Evolutionary conservation across 495 filamentous ascomycete species (phyloP), one percentile per base, ranked within the genome.

Genomic region (Aspergillus mulundensis): DNA sequence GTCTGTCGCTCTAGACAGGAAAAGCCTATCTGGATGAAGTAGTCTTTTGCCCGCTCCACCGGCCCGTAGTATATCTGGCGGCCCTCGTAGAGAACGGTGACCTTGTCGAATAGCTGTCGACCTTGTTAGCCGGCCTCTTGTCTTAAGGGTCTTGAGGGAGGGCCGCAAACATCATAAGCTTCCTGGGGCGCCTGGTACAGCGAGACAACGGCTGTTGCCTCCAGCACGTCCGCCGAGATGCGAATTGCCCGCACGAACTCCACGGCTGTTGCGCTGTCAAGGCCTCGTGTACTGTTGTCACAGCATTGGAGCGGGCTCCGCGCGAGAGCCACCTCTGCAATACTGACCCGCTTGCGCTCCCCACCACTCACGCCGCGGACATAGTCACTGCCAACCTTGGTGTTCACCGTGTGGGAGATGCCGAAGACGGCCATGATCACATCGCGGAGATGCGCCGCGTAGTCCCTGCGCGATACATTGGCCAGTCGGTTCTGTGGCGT

Each of bases 351-450:
- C 75, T 94, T 95, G 12, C 41, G 41, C 20, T 54, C 52, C 53
- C 91, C 91, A 58, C 91, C 91, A 21, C 83, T 87, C n/a, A 95
- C 83, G 65, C 91, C 91, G 23, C 91, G 89, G 39, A 94, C 77
- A 60, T 87, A 90, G 10, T 91, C 88, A 69, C 93, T 91, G 39
- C 90, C 90, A 74, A 77, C 73, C 38, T 57, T 59, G 24, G 74
- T 76, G 57, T 76, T 74, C 40, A 85, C 84, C 7, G 78, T 78
- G 40, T 87, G 76, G 6, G 81, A 72, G 0, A 81, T 76, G 40
- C 82, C 84, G 5, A 84, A 62, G 16, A 82, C 85, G 4, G 86
- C 84, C 54, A 84, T 86, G 8, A 90, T 82, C 47, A 86, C 86
- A 28, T 76, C 68, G 24, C 72, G 66, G 72, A 81, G 78, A 60